Evolutionary conservation across 257 asterid species (phyloP).

Genomic region (Solanum gracilifrons): DNA sequence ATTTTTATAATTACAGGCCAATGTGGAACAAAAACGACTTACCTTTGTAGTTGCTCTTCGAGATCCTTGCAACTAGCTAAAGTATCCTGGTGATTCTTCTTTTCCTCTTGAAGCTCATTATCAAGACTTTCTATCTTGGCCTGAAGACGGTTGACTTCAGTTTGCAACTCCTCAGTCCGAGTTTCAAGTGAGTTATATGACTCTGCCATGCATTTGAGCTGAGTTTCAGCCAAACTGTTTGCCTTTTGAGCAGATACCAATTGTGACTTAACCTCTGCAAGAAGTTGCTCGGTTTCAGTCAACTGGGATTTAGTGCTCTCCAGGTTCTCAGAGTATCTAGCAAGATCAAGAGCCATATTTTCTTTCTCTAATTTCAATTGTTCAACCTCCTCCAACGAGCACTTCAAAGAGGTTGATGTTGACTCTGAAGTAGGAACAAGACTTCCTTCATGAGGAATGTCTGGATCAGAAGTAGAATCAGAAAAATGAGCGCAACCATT

Average conservation of each 20-base stretch:
- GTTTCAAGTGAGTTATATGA: constrained; percentile 78
- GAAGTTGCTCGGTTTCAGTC: constrained; percentile 56
- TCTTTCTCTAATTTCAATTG: constrained; percentile 72
- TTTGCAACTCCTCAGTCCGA: constrained; percentile 62
- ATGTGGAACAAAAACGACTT: neutral
- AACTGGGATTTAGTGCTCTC: constrained; percentile 58
- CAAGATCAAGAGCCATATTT: constrained; percentile 51
- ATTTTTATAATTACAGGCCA: neutral
- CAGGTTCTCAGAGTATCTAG: constrained; percentile 38
- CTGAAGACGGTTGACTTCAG: constrained; percentile 53
- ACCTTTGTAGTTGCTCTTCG: constrained; percentile 69
- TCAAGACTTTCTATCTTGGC: constrained; percentile 46
- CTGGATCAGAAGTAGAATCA: constrained; percentile 71
- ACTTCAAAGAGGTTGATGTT: constrained; percentile 55
- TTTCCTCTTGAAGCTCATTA: constrained; percentile 68
- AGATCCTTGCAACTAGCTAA: constrained; percentile 58
- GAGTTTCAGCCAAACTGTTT: constrained; percentile 87
- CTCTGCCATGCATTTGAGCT: constrained; percentile 96
- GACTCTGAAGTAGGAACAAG: constrained; percentile 73
- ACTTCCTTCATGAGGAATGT: constrained; percentile 64
- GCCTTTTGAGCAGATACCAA: constrained; percentile 61
- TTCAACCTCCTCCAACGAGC: constrained; percentile 79
- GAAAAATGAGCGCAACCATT: constrained; percentile 57
- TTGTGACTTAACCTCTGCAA: constrained; percentile 77
- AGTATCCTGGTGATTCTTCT: constrained; percentile 41